These are phyloP conservation scores for Colletotrichum sp. DNA, from an alignment of 2,329 filamentous ascomycete species.

Conservation along the genomic window DNA sequence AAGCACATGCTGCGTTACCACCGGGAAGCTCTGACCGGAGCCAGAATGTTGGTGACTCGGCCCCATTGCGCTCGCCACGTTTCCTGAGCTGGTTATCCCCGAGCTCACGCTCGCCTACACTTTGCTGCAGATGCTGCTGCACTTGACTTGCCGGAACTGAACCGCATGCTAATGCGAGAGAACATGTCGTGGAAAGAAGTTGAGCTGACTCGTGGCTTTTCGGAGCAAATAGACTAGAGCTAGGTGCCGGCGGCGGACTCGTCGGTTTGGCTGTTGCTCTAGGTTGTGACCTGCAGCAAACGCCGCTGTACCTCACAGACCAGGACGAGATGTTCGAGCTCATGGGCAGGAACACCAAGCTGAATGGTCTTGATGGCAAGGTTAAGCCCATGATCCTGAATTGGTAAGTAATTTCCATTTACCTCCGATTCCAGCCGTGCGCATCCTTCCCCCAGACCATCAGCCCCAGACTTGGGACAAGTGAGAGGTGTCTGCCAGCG, in stretches of 20 bases:
- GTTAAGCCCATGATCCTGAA: conserved; percentile 77
- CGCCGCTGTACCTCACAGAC: conserved; percentile 81
- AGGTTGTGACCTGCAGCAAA: conserved; percentile 46
- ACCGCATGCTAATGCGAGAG: not conserved
- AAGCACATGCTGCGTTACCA: conserved; percentile 85
- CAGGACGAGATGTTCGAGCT: conserved; percentile 83
- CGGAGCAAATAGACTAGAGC: conserved; percentile 70
- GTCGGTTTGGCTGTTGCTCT: conserved; percentile 72
- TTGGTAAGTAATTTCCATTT: conserved; percentile 63
- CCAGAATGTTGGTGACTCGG: conserved; percentile 71
- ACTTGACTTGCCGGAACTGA: not conserved
- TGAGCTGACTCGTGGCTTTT: conserved; percentile 10
- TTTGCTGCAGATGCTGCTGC: not conserved
- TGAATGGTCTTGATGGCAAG: conserved; percentile 72
- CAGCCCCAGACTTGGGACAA: not conserved
- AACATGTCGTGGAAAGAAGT: not conserved
- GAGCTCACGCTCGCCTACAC: not conserved
- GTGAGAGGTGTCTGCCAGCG: not conserved
- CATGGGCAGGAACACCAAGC: conserved; percentile 85
- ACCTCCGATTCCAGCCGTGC: not conserved
- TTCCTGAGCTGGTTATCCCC: not conserved
- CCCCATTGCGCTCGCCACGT: not conserved
- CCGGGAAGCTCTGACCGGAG: conserved; percentile 63
- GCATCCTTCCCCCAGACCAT: not conserved
- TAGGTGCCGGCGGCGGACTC: conserved; percentile 90